Conservation (phyloP, 371 early-diverging fungal species). For the Actinomortierella wolfii region DNA sequence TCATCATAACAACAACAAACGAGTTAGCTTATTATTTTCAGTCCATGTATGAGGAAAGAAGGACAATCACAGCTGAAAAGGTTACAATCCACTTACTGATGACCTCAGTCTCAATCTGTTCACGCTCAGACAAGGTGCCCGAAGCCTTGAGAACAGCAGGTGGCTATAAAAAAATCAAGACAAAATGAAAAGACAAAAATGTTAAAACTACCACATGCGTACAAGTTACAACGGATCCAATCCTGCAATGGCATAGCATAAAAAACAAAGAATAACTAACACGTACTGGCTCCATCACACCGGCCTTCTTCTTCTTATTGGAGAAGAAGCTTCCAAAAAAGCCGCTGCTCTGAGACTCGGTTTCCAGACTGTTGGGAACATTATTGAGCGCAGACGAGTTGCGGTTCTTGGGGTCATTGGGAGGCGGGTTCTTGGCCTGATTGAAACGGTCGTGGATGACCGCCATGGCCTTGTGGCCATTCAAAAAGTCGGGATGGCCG, state of each 20-base stretch:
- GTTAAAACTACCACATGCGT: too few relatives aligned
- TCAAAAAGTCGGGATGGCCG: constrained; percentile 97
- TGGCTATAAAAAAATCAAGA: constrained; percentile 57
- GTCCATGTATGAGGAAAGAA: background rate
- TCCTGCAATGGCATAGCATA: too few relatives aligned
- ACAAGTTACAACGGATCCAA: too few relatives aligned
- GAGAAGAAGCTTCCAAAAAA: constrained; percentile 98
- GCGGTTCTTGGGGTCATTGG: constrained; percentile 56
- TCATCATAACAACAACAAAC: background rate
- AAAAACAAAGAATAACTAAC: background rate
- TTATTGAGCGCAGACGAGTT: constrained; percentile 29
- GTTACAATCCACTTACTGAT: constrained; percentile 92
- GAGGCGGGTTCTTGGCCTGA: constrained; percentile 57
- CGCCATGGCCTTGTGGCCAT: constrained; percentile 94
- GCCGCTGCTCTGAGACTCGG: constrained; percentile 58
- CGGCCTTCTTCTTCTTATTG: constrained; percentile 75
- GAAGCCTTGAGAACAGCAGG: constrained; percentile 94
- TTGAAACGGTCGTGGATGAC: constrained; percentile 87
- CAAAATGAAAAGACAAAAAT: too few relatives aligned
- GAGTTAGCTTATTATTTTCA: too few relatives aligned
- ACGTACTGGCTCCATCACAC: constrained; percentile 82
- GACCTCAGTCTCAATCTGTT: constrained; percentile 96
- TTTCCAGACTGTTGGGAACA: constrained; percentile 51
- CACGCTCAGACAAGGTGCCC: constrained; percentile 94
- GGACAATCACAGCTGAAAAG: too few relatives aligned